These are phyloP conservation scores for Babesia bovis DNA, from an alignment of 169 alveolate genomes.

Conservation along the genomic window DNA sequence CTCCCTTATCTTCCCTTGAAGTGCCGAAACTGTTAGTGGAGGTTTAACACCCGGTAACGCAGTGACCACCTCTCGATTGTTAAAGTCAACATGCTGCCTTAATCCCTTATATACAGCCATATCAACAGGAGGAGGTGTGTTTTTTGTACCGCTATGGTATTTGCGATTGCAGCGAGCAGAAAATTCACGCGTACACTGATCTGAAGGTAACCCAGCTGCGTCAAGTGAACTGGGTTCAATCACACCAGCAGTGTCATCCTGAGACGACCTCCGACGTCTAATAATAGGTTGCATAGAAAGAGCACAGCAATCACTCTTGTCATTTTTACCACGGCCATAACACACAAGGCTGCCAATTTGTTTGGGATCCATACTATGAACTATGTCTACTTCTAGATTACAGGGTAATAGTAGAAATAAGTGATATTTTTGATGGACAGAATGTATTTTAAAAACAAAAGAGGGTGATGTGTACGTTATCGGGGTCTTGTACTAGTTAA, in stretches of 20 bases:
- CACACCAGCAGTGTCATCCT: too few species aligned
- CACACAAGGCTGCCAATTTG: not conserved
- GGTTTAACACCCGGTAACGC: too few species aligned
- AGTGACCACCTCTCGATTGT: too few species aligned
- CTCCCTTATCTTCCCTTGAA: conserved; percentile 5
- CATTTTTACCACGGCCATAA: conserved; percentile 2
- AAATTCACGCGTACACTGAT: conserved; percentile 40
- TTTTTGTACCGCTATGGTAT: conserved; percentile 17
- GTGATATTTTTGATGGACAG: too few species aligned
- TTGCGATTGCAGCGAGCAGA: conserved; percentile 11
- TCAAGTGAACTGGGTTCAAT: not conserved
- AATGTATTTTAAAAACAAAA: too few species aligned
- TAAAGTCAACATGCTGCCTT: not conserved
- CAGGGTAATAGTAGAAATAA: too few species aligned
- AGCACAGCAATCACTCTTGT: conserved; percentile 7
- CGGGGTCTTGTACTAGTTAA: too few species aligned
- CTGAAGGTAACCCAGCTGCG: conserved; percentile 58
- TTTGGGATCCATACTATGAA: not conserved
- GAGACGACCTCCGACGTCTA: not conserved
- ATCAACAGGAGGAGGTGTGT: not conserved
- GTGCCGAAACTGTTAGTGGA: too few species aligned
- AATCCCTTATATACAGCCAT: not conserved
- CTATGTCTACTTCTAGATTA: too few species aligned
- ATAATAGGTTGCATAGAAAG: not conserved
- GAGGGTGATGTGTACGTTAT: too few species aligned